A percentile compares a stretch with the other conserved stretches of the same genome.
Conservation (phyloP, 371 early-diverging fungal species). For the Syncephalis plumigaleata region DNA sequence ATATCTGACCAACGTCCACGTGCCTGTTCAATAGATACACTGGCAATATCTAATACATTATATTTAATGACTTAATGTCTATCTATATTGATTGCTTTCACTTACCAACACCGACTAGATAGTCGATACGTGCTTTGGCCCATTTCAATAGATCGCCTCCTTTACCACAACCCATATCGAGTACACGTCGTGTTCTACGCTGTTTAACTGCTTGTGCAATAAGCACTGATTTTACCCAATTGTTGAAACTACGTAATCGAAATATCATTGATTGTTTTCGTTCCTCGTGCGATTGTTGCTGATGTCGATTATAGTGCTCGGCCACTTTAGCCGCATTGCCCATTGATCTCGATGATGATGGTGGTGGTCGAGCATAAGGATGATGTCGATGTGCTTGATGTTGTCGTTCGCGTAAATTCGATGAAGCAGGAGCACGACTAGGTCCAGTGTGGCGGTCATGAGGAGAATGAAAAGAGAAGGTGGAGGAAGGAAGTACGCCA, state of each 20-base stretch:
- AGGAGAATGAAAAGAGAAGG: no score
- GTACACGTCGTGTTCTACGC: slow-evolving; percentile 22
- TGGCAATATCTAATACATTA: slow-evolving; percentile 73
- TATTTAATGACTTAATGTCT: slow-evolving; percentile 2
- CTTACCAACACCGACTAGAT: slow-evolving; percentile 55
- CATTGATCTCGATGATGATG: background rate
- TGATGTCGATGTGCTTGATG: no score
- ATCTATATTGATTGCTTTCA: background rate
- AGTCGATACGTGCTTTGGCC: slow-evolving; percentile 46
- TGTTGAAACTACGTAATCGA: slow-evolving; percentile 81
- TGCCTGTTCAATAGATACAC: slow-evolving; percentile 84
- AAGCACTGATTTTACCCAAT: slow-evolving; percentile 88
- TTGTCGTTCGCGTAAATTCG: no score
- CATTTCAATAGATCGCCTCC: slow-evolving; percentile 98
- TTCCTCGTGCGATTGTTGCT: slow-evolving; percentile 49
- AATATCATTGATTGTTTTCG: slow-evolving; percentile 73
- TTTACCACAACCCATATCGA: slow-evolving; percentile 98
- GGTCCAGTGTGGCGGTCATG: no score
- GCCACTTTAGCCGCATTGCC: slow-evolving; percentile 33
- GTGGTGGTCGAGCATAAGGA: background rate
- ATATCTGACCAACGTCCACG: slow-evolving; percentile 42
- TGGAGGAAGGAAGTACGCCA: no score
- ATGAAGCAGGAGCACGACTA: no score
- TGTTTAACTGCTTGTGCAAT: slow-evolving; percentile 47
- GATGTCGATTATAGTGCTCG: slow-evolving; percentile 85